phyloP scores from a whole-genome alignment of 768 basidiomycete species.

The Lactarius deliciosus region DNA sequence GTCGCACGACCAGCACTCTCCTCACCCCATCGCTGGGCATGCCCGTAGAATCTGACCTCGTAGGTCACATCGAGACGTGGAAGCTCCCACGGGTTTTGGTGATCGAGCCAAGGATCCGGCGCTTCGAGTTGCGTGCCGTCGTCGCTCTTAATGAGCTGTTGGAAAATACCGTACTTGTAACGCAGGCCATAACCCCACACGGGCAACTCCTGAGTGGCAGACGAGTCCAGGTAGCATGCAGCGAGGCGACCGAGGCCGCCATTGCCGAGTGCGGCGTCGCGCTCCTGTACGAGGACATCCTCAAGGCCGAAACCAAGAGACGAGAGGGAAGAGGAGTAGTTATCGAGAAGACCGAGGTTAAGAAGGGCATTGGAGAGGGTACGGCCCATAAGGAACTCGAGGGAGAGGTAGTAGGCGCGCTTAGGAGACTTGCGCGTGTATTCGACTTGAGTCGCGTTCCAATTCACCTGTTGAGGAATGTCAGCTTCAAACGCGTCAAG shows the following conservation, averaged over 20 bases:
- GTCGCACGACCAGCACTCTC: constrained; percentile 53
- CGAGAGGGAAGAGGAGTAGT: constrained; percentile 64
- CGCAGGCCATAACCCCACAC: constrained; percentile 94
- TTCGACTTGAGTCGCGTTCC: constrained; percentile 79
- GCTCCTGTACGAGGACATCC: constrained; percentile 83
- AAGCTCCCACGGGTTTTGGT: constrained; percentile 88
- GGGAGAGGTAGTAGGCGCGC: constrained; percentile 91
- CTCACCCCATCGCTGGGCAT: constrained; percentile 64
- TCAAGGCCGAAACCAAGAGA: constrained; percentile 89
- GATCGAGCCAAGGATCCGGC: constrained; percentile 89
- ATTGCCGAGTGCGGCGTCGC: constrained; percentile 93
- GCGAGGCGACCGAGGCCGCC: constrained; percentile 95
- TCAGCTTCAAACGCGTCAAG: constrained; percentile 7
- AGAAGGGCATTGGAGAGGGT: constrained; percentile 80
- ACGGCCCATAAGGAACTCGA: constrained; percentile 89
- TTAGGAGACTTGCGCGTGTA: constrained; percentile 84
- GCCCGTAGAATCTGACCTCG: constrained; percentile 87
- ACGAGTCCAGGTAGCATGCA: constrained; percentile 96
- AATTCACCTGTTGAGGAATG: constrained; percentile 56
- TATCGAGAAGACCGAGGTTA: constrained; percentile 81
- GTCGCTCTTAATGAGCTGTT: constrained; percentile 82
- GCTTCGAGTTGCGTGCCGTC: constrained; percentile 81
- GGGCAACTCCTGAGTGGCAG: constrained; percentile 85
- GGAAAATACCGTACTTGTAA: constrained; percentile 96
- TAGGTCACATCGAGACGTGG: constrained; percentile 82